These are phyloP conservation scores for Chrysopogon serrulatus DNA, from an alignment of 176 grass and related monocot genomes.

Conservation along the genomic window DNA sequence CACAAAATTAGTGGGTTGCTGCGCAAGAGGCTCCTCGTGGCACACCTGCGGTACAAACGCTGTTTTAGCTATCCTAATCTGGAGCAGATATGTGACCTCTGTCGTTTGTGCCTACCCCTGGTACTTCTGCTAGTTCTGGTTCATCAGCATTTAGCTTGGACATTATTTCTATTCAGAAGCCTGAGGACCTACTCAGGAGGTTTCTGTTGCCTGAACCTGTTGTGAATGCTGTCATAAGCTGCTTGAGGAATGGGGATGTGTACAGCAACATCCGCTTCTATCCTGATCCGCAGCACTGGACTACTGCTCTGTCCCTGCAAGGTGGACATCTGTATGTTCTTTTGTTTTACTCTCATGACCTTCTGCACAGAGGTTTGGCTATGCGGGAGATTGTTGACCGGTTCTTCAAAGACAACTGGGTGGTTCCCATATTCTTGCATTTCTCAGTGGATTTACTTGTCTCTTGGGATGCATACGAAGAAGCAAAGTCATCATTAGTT, in stretches of 20 bases:
- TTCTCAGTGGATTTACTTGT: constrained; percentile 60
- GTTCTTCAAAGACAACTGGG: constrained; percentile 74
- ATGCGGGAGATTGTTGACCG: constrained; percentile 68
- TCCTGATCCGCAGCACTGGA: constrained; percentile 63
- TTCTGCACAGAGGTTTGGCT: constrained; percentile 45
- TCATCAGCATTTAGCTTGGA: background rate
- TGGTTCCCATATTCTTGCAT: constrained; percentile 68
- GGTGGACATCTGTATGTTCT: constrained; percentile 49
- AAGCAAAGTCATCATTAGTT: constrained; percentile 55
- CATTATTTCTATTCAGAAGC: constrained; percentile 45
- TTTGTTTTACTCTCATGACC: constrained; percentile 51
- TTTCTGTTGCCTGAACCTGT: constrained; percentile 59
- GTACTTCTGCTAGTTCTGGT: background rate
- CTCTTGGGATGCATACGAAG: constrained; percentile 69
- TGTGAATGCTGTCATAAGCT: constrained; percentile 50
- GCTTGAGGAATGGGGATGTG: constrained; percentile 53
- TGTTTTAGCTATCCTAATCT: constrained; percentile 51
- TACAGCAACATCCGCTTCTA: constrained; percentile 49
- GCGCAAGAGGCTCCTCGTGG: constrained; percentile 65
- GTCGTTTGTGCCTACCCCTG: constrained; percentile 15
- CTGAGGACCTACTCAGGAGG: constrained; percentile 58
- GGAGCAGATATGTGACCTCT: constrained; percentile 52
- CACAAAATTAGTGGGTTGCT: constrained; percentile 49
- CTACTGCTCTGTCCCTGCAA: constrained; percentile 56
- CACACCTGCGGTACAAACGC: constrained; percentile 38